These are phyloP conservation scores for Chlorella sp. DNA, from an alignment of 139 green algal genomes.

Conservation along the genomic window DNA sequence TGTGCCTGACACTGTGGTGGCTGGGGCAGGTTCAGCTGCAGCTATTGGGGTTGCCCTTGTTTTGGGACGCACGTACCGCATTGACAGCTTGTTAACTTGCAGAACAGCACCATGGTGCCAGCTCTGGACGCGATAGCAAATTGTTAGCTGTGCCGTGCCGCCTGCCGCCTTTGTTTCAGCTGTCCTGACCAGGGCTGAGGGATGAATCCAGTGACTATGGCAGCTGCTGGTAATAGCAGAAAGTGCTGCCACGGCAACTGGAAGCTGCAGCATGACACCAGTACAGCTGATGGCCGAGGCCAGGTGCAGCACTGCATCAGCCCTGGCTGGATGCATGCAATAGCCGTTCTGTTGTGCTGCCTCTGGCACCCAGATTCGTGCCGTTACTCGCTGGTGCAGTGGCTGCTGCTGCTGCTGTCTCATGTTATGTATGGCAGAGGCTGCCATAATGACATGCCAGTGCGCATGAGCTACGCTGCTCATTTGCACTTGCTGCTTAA, in stretches of 20 bases:
- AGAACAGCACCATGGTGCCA: no score
- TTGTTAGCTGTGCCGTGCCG: neutral
- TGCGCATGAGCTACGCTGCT: neutral
- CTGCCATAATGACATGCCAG: neutral
- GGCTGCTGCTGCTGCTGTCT: neutral
- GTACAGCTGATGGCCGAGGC: neutral
- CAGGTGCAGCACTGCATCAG: conserved; percentile 46
- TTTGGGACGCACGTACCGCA: no score
- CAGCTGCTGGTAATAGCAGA: neutral
- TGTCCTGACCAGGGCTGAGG: neutral
- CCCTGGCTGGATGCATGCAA: conserved; percentile 33
- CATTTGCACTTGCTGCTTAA: neutral
- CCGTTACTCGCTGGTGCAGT: neutral
- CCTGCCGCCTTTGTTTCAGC: no score
- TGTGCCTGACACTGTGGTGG: no score
- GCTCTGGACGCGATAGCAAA: neutral
- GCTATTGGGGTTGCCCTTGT: no score
- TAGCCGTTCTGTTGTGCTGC: neutral
- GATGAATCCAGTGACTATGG: neutral
- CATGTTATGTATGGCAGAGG: no score
- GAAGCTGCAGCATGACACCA: neutral
- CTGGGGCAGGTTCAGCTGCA: no score
- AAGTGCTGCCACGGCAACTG: neutral
- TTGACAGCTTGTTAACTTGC: no score
- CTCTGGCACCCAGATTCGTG: neutral